phyloP scores from a whole-genome alignment of 345 rosid genomes.

The Kandelia obovata region DNA sequence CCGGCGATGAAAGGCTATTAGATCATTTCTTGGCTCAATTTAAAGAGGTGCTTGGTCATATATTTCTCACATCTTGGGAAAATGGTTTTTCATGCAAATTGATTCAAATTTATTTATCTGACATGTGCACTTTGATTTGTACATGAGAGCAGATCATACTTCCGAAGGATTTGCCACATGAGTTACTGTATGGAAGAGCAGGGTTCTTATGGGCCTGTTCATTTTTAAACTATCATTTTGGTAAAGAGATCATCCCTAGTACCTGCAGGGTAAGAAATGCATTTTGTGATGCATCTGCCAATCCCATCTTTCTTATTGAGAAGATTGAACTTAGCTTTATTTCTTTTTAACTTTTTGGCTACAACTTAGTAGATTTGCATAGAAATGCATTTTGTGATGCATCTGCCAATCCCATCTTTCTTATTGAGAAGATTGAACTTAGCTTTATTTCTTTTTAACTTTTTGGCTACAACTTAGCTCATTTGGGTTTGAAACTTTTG shows the following conservation, averaged over 20 bases:
- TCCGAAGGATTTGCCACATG: slow-evolving; percentile 47
- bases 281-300: neutral
- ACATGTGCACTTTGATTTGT: neutral
- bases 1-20: slow-evolving; percentile 45
- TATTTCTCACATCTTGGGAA: neutral
- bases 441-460: neutral
- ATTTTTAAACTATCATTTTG: slow-evolving; percentile 57
- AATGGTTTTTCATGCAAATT: neutral
- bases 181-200: slow-evolving; percentile 57
- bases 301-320: neutral
- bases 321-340: neutral
- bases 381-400: neutral
- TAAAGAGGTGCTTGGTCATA: slow-evolving; percentile 35
- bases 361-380: too few species aligned
- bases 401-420: neutral
- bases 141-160: slow-evolving; percentile 42
- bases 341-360: neutral
- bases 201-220: slow-evolving; percentile 70
- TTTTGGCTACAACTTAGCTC: neutral
- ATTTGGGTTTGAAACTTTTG: slow-evolving; percentile 13
- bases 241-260: slow-evolving; percentile 45
- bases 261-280: slow-evolving; percentile 31
- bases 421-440: slow-evolving; percentile 1
- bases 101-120: neutral
- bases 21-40: slow-evolving; percentile 42